Conservation (phyloP, 1,284 basidiomycete species). For the Ganoderma lucidum region DNA sequence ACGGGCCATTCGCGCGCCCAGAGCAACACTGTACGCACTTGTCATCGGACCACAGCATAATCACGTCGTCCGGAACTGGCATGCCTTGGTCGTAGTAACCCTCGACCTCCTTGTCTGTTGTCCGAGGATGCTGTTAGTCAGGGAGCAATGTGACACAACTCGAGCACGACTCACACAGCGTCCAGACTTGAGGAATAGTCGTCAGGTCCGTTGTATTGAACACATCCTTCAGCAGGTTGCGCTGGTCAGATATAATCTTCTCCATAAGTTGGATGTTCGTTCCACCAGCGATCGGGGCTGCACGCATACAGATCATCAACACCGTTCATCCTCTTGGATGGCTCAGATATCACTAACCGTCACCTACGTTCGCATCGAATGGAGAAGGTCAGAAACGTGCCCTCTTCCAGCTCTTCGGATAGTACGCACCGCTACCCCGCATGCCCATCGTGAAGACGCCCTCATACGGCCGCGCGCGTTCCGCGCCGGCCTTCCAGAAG, state of each 20-base stretch:
- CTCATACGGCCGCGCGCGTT: slow-evolving; percentile 64
- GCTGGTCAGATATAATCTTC: slow-evolving; percentile 67
- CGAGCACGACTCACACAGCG: slow-evolving; percentile 54
- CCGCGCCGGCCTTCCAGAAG: slow-evolving; percentile 66
- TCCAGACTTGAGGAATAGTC: slow-evolving; percentile 71
- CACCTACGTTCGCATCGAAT: slow-evolving; percentile 24
- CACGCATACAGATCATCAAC: neutral
- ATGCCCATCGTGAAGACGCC: slow-evolving; percentile 71
- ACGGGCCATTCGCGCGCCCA: neutral
- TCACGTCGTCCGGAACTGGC: slow-evolving; percentile 61
- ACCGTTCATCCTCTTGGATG: no score
- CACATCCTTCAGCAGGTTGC: slow-evolving; percentile 64
- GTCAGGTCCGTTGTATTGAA: slow-evolving; percentile 59
- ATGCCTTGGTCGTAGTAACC: slow-evolving; percentile 72
- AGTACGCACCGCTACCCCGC: slow-evolving; percentile 65
- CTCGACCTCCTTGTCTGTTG: slow-evolving; percentile 70
- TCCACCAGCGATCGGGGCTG: slow-evolving; percentile 59
- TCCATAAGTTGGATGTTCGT: slow-evolving; percentile 60
- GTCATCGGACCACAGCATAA: slow-evolving; percentile 68
- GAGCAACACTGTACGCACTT: slow-evolving; percentile 50
- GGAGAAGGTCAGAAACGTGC: neutral
- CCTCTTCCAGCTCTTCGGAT: neutral
- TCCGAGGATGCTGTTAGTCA: neutral
- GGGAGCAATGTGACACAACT: neutral
- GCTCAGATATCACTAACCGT: slow-evolving; percentile 29